Conservation (phyloP, 1,139 yeast species). For the Pichia sp. region DNA sequence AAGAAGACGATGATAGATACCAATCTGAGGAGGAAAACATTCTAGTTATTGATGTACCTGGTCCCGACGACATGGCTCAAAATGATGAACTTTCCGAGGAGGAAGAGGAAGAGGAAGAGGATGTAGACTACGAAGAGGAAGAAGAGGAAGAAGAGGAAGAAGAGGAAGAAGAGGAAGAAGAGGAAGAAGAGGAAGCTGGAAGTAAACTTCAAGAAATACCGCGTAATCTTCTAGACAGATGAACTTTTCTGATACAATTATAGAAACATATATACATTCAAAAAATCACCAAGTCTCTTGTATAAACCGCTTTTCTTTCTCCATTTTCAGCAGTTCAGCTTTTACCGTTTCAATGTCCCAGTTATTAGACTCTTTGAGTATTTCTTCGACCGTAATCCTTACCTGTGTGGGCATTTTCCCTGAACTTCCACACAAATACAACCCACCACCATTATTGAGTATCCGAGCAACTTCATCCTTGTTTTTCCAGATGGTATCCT, state of each 20-base stretch:
- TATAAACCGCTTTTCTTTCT: conserved; percentile 61
- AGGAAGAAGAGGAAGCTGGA: not conserved
- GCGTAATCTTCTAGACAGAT: conserved; percentile 5
- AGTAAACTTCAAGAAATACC: not conserved
- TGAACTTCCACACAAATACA: conserved; percentile 87
- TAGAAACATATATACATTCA: not conserved
- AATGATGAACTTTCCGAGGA: conserved; percentile 1
- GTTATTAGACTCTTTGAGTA: conserved; percentile 39
- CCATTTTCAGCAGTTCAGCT: conserved; percentile 53
- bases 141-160: not conserved
- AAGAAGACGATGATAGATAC: conserved; percentile 16
- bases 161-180: not conserved
- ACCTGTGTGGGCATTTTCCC: conserved; percentile 96
- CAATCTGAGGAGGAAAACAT: conserved; percentile 17
- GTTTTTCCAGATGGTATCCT: conserved; percentile 57
- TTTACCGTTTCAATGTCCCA: conserved; percentile 43
- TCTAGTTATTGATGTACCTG: conserved; percentile 15
- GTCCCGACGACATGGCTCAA: conserved; percentile 9
- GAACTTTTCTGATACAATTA: not conserved
- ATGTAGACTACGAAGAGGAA: not conserved
- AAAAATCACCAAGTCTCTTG: conserved; percentile 84
- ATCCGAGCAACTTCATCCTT: conserved; percentile 46
- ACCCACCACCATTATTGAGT: conserved; percentile 51
- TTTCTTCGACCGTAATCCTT: conserved; percentile 64
- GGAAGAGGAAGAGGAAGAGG: conserved; percentile 3